Percentiles rank a stretch among this genome's conserved stretches.
These are phyloP conservation scores for Coemansia brasiliensis DNA, from an alignment of 192 early-diverging fungal genomes.

Conservation along the genomic window DNA sequence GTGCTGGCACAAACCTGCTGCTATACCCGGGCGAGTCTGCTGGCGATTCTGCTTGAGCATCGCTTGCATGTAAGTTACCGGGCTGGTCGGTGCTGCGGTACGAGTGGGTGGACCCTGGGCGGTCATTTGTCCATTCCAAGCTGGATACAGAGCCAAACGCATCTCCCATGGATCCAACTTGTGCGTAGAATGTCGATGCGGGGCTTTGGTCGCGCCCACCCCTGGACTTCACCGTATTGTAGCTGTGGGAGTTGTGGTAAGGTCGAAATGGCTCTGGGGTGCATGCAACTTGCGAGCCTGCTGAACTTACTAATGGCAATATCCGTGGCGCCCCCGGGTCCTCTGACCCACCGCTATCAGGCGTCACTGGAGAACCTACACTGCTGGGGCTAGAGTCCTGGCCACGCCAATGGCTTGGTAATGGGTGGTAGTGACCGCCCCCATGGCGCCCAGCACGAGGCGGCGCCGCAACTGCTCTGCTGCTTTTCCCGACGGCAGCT, in stretches of 20 bases:
- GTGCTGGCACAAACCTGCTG: conserved; percentile 36
- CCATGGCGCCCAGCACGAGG: conserved; percentile 34
- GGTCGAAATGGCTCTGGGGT: conserved; percentile 20
- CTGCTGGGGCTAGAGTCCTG: conserved; percentile 48
- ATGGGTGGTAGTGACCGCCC: conserved; percentile 35
- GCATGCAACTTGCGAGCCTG: conserved; percentile 16
- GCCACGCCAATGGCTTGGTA: conserved; percentile 55
- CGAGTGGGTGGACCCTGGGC: conserved; percentile 42
- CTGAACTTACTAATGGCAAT: conserved; percentile 5
- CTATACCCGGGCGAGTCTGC: conserved; percentile 23
- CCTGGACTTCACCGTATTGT: conserved; percentile 17
- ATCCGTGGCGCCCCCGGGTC: conserved; percentile 7
- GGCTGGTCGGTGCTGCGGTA: conserved; percentile 27
- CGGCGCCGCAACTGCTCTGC: conserved; percentile 6
- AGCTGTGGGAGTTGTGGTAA: conserved; percentile 22
- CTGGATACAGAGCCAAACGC: conserved; percentile 49
- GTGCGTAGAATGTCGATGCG: conserved; percentile 19
- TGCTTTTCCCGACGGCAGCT: conserved; percentile 4
- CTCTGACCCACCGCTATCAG: conserved; percentile 32
- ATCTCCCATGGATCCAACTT: conserved; percentile 31
- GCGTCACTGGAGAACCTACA: conserved; percentile 46
- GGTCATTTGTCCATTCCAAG: conserved; percentile 41
- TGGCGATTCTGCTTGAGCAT: conserved; percentile 45
- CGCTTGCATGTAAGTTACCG: conserved; percentile 10
- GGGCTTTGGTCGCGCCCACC: conserved; percentile 19